Evolutionary conservation across 345 rosid species (phyloP).

Genomic region (Sonneratia caseolaris): DNA sequence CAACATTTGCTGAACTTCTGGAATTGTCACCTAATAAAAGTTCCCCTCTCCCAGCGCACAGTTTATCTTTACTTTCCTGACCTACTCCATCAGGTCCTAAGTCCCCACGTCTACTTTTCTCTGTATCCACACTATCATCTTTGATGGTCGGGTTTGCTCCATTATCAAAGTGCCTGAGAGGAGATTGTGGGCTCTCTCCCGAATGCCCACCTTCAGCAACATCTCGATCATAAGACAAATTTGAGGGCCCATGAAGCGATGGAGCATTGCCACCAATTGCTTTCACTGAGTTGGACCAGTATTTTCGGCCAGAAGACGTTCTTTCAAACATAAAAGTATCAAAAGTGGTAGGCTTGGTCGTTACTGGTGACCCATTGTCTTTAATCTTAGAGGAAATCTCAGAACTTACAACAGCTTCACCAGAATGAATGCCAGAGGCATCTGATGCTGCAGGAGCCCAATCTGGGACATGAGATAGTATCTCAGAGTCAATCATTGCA

Average conservation of each 20-base stretch:
- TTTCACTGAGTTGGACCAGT: constrained; percentile 75
- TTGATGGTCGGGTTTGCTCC: constrained; percentile 12
- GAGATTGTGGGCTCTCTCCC: constrained; percentile 18
- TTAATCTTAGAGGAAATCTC: constrained; percentile 14
- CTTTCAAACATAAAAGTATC: constrained; percentile 46
- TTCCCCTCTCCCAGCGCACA: background rate
- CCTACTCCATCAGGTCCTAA: background rate
- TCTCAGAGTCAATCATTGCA: constrained; percentile 69
- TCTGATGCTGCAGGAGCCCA: constrained; percentile 37
- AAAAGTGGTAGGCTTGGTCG: constrained; percentile 24
- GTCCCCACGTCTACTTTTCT: background rate
- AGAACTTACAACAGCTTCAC: constrained; percentile 16
- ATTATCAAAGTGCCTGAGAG: constrained; percentile 4
- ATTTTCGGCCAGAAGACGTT: constrained; percentile 75
- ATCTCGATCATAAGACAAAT: constrained; percentile 11
- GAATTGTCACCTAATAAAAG: background rate
- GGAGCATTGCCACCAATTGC: constrained; percentile 32
- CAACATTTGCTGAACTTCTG: constrained; percentile 3
- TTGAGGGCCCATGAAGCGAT: constrained; percentile 20
- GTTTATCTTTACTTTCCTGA: background rate
- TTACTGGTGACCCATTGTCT: constrained; percentile 18
- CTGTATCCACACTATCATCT: background rate
- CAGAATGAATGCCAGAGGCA: constrained; percentile 4
- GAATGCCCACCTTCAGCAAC: constrained; percentile 5
- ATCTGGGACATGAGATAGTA: constrained; percentile 54